Evolutionary conservation across 2,329 filamentous ascomycete genomes (phyloP).

Genomic region (Geoglossum cookeanum): DNA sequence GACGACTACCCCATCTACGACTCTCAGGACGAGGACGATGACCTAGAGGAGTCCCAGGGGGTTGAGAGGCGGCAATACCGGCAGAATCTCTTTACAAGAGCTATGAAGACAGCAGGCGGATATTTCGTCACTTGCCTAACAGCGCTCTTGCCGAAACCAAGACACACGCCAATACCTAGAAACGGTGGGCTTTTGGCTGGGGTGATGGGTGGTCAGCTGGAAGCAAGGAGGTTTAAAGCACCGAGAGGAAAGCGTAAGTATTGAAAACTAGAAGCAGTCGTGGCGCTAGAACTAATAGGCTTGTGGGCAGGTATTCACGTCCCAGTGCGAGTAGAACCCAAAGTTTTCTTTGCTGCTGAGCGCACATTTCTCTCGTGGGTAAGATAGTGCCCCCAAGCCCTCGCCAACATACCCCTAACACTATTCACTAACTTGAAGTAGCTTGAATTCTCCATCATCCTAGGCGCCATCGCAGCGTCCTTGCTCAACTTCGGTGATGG

Average conservation of each 20-base stretch:
- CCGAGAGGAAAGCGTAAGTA: slow-evolving; percentile 33
- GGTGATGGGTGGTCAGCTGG: slow-evolving; percentile 21
- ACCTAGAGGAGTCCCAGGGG: slow-evolving; percentile 57
- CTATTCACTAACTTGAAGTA: slow-evolving; percentile 16
- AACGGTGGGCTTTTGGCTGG: slow-evolving; percentile 22
- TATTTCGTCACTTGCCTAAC: slow-evolving; percentile 5
- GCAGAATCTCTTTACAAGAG: slow-evolving; percentile 29
- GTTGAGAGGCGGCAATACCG: slow-evolving; percentile 63
- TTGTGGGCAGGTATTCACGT: slow-evolving; percentile 58
- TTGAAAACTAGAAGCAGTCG: slow-evolving; percentile 11
- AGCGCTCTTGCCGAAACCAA: slow-evolving; percentile 20
- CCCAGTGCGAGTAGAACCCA: slow-evolving; percentile 86
- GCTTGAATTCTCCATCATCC: slow-evolving; percentile 92
- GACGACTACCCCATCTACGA: slow-evolving; percentile 81
- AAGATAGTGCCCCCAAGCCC: slow-evolving; percentile 18
- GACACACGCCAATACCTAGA: slow-evolving; percentile 24
- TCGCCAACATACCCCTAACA: not conserved
- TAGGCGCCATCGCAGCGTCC: slow-evolving; percentile 70
- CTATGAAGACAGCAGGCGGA: slow-evolving; percentile 21
- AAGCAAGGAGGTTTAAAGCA: slow-evolving; percentile 35
- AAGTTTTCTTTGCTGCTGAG: slow-evolving; percentile 93
- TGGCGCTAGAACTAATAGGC: slow-evolving; percentile 3
- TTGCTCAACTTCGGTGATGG: slow-evolving; percentile 58
- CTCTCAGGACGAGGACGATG: slow-evolving; percentile 64
- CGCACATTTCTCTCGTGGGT: slow-evolving; percentile 91